Evolutionary conservation across 495 filamentous ascomycete genomes (phyloP).

Genomic region (Penicillium goetzii): DNA sequence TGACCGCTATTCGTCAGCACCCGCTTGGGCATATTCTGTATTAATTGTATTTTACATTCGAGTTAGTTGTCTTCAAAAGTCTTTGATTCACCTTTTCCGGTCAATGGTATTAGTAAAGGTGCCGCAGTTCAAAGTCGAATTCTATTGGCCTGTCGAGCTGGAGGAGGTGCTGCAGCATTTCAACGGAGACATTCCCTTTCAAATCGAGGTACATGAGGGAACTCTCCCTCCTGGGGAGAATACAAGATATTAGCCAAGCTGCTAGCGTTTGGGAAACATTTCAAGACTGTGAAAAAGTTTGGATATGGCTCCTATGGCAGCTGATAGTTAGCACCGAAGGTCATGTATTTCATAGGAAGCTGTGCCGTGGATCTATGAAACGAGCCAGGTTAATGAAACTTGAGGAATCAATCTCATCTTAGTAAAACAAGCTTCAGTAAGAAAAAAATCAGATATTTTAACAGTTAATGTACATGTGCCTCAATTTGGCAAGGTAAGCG

Average conservation of each 20-base stretch:
- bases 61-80: too few species aligned
- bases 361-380: too few species aligned
- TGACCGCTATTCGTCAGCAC: too few species aligned
- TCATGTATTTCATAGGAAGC: too few species aligned
- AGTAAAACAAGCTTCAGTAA: not conserved
- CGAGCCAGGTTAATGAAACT: not conserved
- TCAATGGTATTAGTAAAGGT: too few species aligned
- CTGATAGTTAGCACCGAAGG: too few species aligned
- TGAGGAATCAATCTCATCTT: not conserved
- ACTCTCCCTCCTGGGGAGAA: not conserved
- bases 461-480: conserved; percentile 20
- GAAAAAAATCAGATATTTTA: not conserved
- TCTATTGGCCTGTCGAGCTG: too few species aligned
- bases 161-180: not conserved
- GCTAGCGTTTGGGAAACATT: not conserved
- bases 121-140: too few species aligned
- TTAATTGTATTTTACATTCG: too few species aligned
- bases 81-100: too few species aligned
- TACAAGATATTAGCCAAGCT: not conserved
- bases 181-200: conserved; percentile 11
- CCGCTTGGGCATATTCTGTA: too few species aligned
- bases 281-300: not conserved
- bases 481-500: not conserved
- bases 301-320: too few species aligned
- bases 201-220: not conserved